Percentiles rank a stretch among this genome's conserved stretches.
These are phyloP conservation scores for Fusarium luffae DNA, from an alignment of 2,329 filamentous ascomycete genomes.

Conservation along the genomic window DNA sequence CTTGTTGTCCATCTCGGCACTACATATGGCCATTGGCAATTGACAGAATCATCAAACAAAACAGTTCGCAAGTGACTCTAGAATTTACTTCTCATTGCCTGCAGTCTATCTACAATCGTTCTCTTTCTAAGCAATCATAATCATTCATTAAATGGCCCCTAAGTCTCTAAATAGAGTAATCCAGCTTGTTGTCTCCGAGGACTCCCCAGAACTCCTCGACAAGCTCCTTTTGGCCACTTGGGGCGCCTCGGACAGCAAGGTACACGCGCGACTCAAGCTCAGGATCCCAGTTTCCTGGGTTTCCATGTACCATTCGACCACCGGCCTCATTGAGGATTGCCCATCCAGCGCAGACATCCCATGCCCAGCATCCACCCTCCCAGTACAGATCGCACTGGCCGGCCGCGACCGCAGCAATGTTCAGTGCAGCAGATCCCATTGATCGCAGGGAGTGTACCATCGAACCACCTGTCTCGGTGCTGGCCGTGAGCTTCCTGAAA, in stretches of 20 bases:
- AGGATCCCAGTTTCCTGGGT: slow-evolving; percentile 77
- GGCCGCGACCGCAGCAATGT: slow-evolving; percentile 77
- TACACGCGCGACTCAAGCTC: slow-evolving; percentile 69
- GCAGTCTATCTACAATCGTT: slow-evolving; percentile 9
- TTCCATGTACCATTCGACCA: slow-evolving; percentile 76
- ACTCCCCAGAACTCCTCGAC: slow-evolving; percentile 73
- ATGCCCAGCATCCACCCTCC: slow-evolving; percentile 87
- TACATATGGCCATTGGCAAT: slow-evolving; percentile 31
- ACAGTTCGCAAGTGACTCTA: slow-evolving; percentile 7
- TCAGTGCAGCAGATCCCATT: slow-evolving; percentile 78
- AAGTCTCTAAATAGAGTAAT: slow-evolving; percentile 52
- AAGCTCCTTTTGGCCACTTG: slow-evolving; percentile 68
- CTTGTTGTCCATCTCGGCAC: slow-evolving; percentile 26
- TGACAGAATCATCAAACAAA: slow-evolving; percentile 26
- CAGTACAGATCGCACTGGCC: slow-evolving; percentile 80
- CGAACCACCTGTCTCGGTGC: slow-evolving; percentile 70
- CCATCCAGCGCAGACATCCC: slow-evolving; percentile 88
- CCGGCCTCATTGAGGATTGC: slow-evolving; percentile 80
- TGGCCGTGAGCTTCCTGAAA: slow-evolving; percentile 69
- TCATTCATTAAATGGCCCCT: background rate
- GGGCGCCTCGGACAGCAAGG: slow-evolving; percentile 70
- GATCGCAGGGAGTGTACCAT: slow-evolving; percentile 83
- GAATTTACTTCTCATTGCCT: background rate
- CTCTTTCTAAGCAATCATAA: background rate
- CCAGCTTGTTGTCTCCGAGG: slow-evolving; percentile 65